These are phyloP conservation scores for Picea sitchensis DNA, from an alignment of 75 land plant genomes.

Conservation along the genomic window DNA sequence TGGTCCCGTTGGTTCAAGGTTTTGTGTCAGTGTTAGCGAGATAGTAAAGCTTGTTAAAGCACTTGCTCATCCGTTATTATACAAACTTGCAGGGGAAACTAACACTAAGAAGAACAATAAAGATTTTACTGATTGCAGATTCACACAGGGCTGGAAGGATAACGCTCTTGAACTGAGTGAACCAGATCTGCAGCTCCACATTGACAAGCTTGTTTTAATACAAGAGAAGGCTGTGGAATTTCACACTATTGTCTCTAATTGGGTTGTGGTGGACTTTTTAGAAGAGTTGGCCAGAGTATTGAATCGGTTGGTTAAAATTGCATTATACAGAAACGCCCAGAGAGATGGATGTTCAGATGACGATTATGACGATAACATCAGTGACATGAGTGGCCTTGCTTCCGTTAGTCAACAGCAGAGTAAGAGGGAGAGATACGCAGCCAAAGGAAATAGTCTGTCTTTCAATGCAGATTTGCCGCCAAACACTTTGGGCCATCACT, in stretches of 20 bases:
- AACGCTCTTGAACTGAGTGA: neutral
- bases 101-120: neutral
- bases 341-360: neutral
- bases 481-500: neutral
- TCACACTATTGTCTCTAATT: no score
- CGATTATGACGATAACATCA: neutral
- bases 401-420: neutral
- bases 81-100: no score
- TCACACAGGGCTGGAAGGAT: neutral
- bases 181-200: neutral
- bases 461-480: neutral
- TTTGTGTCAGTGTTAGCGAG: neutral
- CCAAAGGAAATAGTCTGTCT: neutral
- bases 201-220: neutral
- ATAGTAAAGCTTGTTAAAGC: slow-evolving; percentile 10
- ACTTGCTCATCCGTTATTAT: slow-evolving; percentile 2
- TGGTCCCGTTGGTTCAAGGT: neutral
- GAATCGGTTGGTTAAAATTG: neutral
- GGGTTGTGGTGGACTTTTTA: neutral
- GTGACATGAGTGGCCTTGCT: slow-evolving; percentile 2
- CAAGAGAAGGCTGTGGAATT: neutral
- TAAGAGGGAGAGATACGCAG: neutral
- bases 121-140: neutral
- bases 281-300: neutral
- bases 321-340: slow-evolving; percentile 4